Percentiles rank a stretch among this genome's conserved stretches.
Evolutionary conservation across 345 rosid species (phyloP).

Genomic region (Boechera stricta): DNA sequence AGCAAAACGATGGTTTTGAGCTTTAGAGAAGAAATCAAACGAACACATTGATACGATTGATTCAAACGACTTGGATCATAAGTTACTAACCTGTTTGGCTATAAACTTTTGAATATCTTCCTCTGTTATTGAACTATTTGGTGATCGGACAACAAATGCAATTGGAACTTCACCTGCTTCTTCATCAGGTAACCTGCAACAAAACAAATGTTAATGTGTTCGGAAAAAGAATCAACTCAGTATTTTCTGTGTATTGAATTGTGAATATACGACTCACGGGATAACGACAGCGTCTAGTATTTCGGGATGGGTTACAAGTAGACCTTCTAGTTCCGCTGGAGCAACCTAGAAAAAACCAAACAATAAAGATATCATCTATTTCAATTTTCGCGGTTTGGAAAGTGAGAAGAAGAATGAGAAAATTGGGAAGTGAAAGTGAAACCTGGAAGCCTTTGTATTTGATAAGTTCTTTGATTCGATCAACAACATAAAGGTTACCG

Average conservation of each 20-base stretch:
- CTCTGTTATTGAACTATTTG: constrained; percentile 68
- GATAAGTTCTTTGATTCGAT: constrained; percentile 90
- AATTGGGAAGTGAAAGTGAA: constrained; percentile 22
- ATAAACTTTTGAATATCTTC: constrained; percentile 68
- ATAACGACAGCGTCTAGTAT: constrained; percentile 87
- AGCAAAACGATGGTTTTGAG: neutral
- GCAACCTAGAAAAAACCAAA: constrained; percentile 64
- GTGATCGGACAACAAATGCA: constrained; percentile 79
- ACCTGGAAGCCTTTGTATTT: constrained; percentile 97
- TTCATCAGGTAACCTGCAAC: constrained; percentile 76
- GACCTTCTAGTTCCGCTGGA: constrained; percentile 97
- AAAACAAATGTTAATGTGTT: neutral
- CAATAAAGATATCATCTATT: neutral
- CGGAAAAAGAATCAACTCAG: neutral
- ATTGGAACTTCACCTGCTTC: constrained; percentile 95
- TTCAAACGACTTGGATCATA: constrained; percentile 11
- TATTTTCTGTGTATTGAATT: constrained; percentile 1
- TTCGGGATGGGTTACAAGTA: constrained; percentile 87
- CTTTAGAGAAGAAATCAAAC: constrained; percentile 8
- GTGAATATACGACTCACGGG: constrained; percentile 65
- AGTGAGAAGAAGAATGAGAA: constrained; percentile 8
- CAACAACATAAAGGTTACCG: constrained; percentile 77
- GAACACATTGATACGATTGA: neutral
- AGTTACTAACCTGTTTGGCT: constrained; percentile 67
- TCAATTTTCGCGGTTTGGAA: neutral